phyloP scores from a whole-genome alignment of 495 filamentous ascomycete species.

The Mytilinidion resinicola region DNA sequence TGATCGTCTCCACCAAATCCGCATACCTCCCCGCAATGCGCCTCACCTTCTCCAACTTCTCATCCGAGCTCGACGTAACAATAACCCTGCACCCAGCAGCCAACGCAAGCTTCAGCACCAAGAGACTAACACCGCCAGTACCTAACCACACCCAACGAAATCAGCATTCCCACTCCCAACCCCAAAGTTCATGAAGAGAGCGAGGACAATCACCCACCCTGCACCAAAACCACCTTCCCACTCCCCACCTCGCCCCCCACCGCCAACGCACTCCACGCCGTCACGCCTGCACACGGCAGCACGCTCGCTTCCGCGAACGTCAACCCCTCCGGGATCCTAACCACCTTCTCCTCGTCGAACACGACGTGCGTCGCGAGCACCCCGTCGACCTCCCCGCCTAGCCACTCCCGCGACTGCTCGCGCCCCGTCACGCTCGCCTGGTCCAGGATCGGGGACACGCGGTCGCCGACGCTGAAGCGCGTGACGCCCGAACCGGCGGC shows the following conservation, averaged over 20 bases:
- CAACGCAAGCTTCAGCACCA: constrained; percentile 36
- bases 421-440: constrained; percentile 30
- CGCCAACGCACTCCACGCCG: constrained; percentile 38
- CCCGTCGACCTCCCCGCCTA: constrained; percentile 38
- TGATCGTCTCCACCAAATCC: constrained; percentile 31
- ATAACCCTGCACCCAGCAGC: constrained; percentile 35
- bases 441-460: constrained; percentile 31
- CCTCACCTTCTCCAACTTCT: constrained; percentile 31
- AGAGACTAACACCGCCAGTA: constrained; percentile 38
- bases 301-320: constrained; percentile 31
- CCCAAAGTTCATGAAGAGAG: too few species aligned
- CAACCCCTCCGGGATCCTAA: constrained; percentile 33
- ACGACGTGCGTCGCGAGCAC: constrained; percentile 36
- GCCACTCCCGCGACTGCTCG: constrained; percentile 29
- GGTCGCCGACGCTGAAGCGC: constrained; percentile 28
- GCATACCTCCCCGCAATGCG: constrained; percentile 6
- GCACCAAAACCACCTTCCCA: constrained; percentile 39
- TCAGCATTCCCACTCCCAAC: too few species aligned
- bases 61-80: constrained; percentile 37
- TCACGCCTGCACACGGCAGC: constrained; percentile 39
- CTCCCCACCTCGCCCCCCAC: constrained; percentile 25
- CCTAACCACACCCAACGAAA: constrained; percentile 24
- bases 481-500: constrained; percentile 34
- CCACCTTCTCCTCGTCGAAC: constrained; percentile 32
- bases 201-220: constrained; percentile 27